Conservation (phyloP, 129 eudicot species). For the Tanacetum coccineum region DNA sequence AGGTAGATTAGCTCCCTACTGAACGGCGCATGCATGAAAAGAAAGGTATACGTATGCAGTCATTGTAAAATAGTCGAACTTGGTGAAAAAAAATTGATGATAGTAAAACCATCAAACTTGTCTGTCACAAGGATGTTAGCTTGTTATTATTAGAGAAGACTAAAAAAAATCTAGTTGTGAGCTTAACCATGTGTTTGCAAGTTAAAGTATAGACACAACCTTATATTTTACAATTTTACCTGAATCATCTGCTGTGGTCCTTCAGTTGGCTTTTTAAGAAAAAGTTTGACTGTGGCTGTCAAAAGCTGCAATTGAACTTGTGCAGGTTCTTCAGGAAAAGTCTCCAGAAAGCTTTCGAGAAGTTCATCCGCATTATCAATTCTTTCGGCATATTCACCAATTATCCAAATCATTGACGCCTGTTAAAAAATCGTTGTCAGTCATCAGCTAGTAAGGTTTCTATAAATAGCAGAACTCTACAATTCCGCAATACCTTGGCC, state of each 20-base stretch:
- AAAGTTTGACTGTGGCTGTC: constrained; percentile 96
- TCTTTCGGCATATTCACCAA: constrained; percentile 99
- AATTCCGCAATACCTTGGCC: constrained; percentile 68
- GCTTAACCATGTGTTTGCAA: too few species aligned
- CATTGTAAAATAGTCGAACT: too few species aligned
- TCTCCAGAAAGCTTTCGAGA: constrained; percentile 94
- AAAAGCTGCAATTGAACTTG: constrained; percentile 97
- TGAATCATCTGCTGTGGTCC: constrained; percentile 99
- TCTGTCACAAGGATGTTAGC: too few species aligned
- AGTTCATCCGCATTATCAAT: constrained; percentile 99
- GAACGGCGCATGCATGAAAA: too few species aligned
- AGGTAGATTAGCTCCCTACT: too few species aligned
- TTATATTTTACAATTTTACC: constrained; percentile 32
- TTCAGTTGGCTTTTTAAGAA: constrained; percentile 97
- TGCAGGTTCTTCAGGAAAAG: constrained; percentile 96
- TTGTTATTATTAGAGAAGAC: too few species aligned
- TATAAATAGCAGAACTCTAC: constrained; percentile 14
- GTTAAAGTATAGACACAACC: too few species aligned
- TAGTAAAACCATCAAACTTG: too few species aligned
- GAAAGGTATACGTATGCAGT: too few species aligned
- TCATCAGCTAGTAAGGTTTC: neutral
- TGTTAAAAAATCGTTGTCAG: constrained; percentile 19
- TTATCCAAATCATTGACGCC: constrained; percentile 99
- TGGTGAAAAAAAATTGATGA: too few species aligned
- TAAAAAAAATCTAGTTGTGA: too few species aligned